These are phyloP conservation scores for Camellia japonica DNA, from an alignment of 148 eudicot species.

Conservation along the genomic window DNA sequence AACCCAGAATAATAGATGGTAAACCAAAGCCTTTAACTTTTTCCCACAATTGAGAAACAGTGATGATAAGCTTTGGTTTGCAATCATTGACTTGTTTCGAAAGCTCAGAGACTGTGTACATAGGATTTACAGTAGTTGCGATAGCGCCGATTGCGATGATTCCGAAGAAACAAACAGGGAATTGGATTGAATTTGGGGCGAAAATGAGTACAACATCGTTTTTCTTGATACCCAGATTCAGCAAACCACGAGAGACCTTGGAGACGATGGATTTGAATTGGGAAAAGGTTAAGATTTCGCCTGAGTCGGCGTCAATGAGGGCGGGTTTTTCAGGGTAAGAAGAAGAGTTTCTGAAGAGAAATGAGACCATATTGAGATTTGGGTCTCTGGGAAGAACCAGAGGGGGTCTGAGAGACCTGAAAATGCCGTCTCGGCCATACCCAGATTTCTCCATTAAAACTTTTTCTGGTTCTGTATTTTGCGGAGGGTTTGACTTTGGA, in stretches of 20 bases:
- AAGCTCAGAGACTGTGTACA: constrained; percentile 50
- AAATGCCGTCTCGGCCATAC: constrained; percentile 64
- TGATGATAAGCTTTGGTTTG: constrained; percentile 48
- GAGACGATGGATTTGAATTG: constrained; percentile 49
- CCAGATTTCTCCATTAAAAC: constrained; percentile 63
- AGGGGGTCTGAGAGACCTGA: constrained; percentile 58
- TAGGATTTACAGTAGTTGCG: constrained; percentile 65
- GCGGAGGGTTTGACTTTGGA: background rate
- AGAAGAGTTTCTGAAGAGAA: constrained; percentile 55
- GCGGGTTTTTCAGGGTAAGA: constrained; percentile 56
- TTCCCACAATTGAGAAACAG: constrained; percentile 45
- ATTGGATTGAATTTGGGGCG: constrained; percentile 67
- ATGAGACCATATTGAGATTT: constrained; percentile 49
- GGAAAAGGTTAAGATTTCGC: constrained; percentile 42
- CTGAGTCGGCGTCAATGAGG: constrained; percentile 55
- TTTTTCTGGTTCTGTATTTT: background rate
- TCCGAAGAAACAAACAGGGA: constrained; percentile 48
- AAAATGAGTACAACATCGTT: constrained; percentile 58
- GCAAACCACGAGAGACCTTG: constrained; percentile 46
- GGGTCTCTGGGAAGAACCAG: constrained; percentile 40
- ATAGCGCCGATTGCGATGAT: constrained; percentile 58
- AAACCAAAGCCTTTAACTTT: constrained; percentile 47
- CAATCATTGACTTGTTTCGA: constrained; percentile 59
- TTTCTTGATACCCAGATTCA: constrained; percentile 46
- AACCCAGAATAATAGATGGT: constrained; percentile 47